Base-by-base conservation (phyloP, 495 filamentous ascomycete species). In the Aspergillus egyptiacus region DNA sequence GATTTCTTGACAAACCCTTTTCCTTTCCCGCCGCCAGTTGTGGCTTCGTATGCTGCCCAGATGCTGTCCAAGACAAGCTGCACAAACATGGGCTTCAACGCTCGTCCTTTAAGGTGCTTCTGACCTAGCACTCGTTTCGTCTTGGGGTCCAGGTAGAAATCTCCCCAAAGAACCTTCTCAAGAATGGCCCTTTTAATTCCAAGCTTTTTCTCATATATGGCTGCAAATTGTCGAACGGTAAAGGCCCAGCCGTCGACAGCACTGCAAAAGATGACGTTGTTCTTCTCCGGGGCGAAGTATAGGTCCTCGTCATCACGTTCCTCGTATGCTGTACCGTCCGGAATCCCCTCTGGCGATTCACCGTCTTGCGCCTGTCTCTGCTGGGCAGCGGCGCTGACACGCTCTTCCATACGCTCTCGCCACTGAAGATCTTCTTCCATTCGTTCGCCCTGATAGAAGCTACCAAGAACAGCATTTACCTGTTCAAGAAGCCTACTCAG, bases 371-470 rank as follows among this genome's bases (percentile, higher is more conserved):
- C 55, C 6, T 68, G 59, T 34, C 62, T 66, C 49, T 63, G 74
- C 6, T 63, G 49, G 7, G 77, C 75, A 6, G 68, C 66, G 0
- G 74, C 63, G 67, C 79, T 87, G 20, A 90, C 77, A 53, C 83
- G 79, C 53, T 90, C 86, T 62, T 97, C 93, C 64, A 96, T 87
- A 37, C 84, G 79, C 68, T 96, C 91, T 47, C 93, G 75, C 93
- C 93, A 99, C 65, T 90, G 86, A 48, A 97, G 73, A 65, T 99
- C 93, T 54, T 97, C 94, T 62, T 97, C 94, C 93, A 99, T 99
- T 4, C 94, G 80, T 70, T 97, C 93, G 18, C 93, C 93, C 59
- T 96, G 90, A 65, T 94, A 96, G 65, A 99, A 99, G 59, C 87
- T 94, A 50, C 93, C 93, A 55, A 99, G 84, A 1, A 99, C 89